Evolutionary conservation across 768 basidiomycete species (phyloP).

Genomic region (Gautieria morchelliformis): DNA sequence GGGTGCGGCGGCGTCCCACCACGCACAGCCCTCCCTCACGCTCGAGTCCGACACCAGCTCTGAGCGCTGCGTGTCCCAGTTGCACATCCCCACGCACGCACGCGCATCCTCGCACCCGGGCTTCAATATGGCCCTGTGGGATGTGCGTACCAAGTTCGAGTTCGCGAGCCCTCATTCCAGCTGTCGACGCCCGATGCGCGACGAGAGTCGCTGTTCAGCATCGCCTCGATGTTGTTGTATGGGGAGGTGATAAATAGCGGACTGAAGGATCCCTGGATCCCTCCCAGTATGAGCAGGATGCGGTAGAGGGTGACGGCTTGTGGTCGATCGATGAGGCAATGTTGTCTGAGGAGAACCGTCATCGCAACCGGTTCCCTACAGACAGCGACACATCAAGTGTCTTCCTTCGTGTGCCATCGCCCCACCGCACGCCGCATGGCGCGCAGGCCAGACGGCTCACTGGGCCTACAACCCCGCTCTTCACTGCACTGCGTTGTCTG

Average conservation of each 20-base stretch:
- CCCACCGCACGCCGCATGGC: too few relatives aligned
- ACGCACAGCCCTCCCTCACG: slow-evolving; percentile 12
- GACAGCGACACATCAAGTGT: slow-evolving; percentile 75
- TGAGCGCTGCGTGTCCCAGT: slow-evolving; percentile 21
- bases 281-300: slow-evolving; percentile 49
- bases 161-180: slow-evolving; percentile 44
- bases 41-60: slow-evolving; percentile 36
- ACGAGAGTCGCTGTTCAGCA: slow-evolving; percentile 58
- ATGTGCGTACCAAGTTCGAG: slow-evolving; percentile 72
- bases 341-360: slow-evolving; percentile 16
- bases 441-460: too few relatives aligned
- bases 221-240: slow-evolving; percentile 74
- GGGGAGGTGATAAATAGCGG: slow-evolving; percentile 46
- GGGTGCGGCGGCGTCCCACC: too few relatives aligned
- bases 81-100: slow-evolving; percentile 19
- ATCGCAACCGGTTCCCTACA: slow-evolving; percentile 38
- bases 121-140: slow-evolving; percentile 70
- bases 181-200: slow-evolving; percentile 24
- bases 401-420: slow-evolving; percentile 63
- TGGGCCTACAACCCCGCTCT: too few relatives aligned
- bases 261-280: slow-evolving; percentile 61
- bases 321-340: neutral
- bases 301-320: neutral
- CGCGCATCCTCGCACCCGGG: slow-evolving; percentile 44
- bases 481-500: too few relatives aligned